Evolutionary conservation across 768 basidiomycete species (phyloP), one percentile per base, ranked within the genome.

Genomic region (Rhodosporidiobolus odoratus): DNA sequence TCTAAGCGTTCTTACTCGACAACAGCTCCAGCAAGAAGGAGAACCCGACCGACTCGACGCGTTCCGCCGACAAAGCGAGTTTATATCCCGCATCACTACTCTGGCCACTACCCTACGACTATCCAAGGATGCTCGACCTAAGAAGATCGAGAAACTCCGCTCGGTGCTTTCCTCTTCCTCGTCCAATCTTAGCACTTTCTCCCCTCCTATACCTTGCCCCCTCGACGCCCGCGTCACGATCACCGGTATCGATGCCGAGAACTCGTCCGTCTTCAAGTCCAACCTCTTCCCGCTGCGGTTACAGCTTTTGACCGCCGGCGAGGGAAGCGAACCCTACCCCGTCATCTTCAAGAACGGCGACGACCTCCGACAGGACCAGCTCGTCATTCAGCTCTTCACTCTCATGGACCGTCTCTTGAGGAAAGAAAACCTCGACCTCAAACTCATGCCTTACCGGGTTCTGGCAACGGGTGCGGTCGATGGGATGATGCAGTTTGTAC

Each of bases 301-400:
- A 25, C 92, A 89, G 79, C 95, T 98, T 80, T 88, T 91, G 75
- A 89, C 90, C 75, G 83, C 86, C 16, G 89, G 91, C 66, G 88
- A 69, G 17, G 5, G 6, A n/a, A 66, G 54, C 30, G 75, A 75
- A 9, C 45, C 90, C 16, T 98, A 89, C 79, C 90, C 94, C 0
- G 85, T 97, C 61, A 98, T 99, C 69, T 97, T 98, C 84, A 99
- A 98, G 80, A 94, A 97, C 75, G 96, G 96, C 21, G 96, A 98
- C 78, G 96, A 99, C 78, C 89, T 98, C 84, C 88, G 96, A 30
- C 96, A 99, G 79, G 96, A 99, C 78, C 96, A 99, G 79, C 86
- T 99, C 45, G 94, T 98, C 35, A 89, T 98, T 59, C 96, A 99
- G 79, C 84, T 98, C n/a, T 94, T 99, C 80, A 96, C 93, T 23